Base-by-base conservation (phyloP, 257 asterid species). In the Petrea volubilis region DNA sequence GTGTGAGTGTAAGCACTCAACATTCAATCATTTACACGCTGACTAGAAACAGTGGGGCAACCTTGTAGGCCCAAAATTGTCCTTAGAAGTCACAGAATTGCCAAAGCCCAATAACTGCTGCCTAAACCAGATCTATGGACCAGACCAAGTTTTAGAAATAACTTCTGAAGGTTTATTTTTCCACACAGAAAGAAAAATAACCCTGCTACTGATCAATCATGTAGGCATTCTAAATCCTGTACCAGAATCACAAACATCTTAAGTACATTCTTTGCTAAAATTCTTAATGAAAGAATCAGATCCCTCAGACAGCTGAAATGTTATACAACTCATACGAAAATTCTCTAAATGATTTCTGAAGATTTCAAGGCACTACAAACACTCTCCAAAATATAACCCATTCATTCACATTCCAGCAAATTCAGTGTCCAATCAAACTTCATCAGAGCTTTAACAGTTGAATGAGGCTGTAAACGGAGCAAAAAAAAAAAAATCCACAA, bases 401-500 rank as follows among this genome's bases (percentile, higher is more conserved):
- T 56, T 20, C 36, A 27, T 17, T 49, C 46, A 10, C 23, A 63
- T 17, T 62, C 21, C 57, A 17, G n/a, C 53, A 68, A 44, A 64
- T 40, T n/a, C 31, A 69, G 17, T 34, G n/a, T 34, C 44, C 43
- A 8, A 38, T 49, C 38, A 49, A 49, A 52, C 10, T 36, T 41
- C 47, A 41, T 18, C 7, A 63, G 47, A 63, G 56, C 73, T 74
- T 49, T 15, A 59, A 66, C 49, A 8, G 31, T 57, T 59, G 33
- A 36, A 71, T n/a, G 28, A 28, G 24, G 43, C 36, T 33, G 3
- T 46, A 33, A 25, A 52, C n/a, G n/a, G n/a, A n/a, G n/a, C n/a
- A n/a, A 15, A 4, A 44, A 20, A 14, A 59, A 21, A 63, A 41
- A 23, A 56, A 13, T 21, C 72, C 40, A 34, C 25, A 28, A 12